A percentile compares a stretch with the other conserved stretches of the same genome.
Evolutionary conservation across 495 filamentous ascomycete species (phyloP).

Genomic region (Penicillium bovifimosum): DNA sequence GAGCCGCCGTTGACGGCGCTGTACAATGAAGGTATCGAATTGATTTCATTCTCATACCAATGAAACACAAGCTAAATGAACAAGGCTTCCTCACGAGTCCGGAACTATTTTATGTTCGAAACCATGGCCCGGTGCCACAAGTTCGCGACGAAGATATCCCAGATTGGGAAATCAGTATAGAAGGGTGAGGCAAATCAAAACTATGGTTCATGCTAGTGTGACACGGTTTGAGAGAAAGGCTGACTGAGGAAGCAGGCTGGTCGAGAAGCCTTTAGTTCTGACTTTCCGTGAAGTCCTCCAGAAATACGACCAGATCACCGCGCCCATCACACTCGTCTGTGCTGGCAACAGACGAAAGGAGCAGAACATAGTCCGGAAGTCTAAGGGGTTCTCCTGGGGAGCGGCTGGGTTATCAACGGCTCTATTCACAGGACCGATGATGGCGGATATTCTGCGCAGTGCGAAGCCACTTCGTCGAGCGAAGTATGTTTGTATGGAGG

Average conservation of each 20-base stretch:
- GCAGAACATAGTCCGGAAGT: constrained; percentile 86
- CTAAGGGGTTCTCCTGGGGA: constrained; percentile 96
- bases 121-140: constrained; percentile 82
- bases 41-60: neutral
- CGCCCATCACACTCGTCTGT: constrained; percentile 86
- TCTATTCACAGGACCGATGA: constrained; percentile 78
- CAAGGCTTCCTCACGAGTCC: constrained; percentile 78
- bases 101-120: constrained; percentile 95
- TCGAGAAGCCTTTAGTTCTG: constrained; percentile 70
- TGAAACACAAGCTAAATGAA: neutral
- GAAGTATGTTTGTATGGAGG: constrained; percentile 88
- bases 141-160: constrained; percentile 68
- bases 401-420: constrained; percentile 85
- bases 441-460: constrained; percentile 64
- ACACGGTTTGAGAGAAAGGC: too few relatives aligned
- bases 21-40: constrained; percentile 61
- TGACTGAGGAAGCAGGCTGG: constrained; percentile 58
- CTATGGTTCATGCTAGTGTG: too few relatives aligned
- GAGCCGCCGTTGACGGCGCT: constrained; percentile 79
- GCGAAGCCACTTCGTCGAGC: constrained; percentile 67
- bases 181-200: too few relatives aligned
- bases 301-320: constrained; percentile 79
- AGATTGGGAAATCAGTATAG: constrained; percentile 80
- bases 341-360: constrained; percentile 93
- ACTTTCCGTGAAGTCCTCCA: constrained; percentile 67